Percentiles rank a stretch among this genome's conserved stretches.
Conservation (phyloP, 2,329 filamentous ascomycete species). For the Ophiostoma triangulosporum region DNA sequence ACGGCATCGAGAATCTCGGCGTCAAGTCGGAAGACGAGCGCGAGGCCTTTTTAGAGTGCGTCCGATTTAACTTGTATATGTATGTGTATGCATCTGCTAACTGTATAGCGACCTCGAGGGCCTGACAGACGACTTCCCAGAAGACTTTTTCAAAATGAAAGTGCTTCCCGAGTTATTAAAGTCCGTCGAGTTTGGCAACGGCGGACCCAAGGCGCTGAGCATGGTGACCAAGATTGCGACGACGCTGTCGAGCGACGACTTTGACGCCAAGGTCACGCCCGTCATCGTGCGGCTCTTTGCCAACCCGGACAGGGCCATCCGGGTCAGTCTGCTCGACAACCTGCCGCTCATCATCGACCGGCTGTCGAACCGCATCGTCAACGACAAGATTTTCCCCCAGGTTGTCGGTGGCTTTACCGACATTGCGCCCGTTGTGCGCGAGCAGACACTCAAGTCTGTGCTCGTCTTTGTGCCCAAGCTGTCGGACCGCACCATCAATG, state of each 20-base stretch:
- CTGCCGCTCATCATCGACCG: conserved; percentile 85
- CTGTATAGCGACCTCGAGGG: conserved; percentile 57
- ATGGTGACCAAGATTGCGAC: conserved; percentile 83
- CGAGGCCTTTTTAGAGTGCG: conserved; percentile 64
- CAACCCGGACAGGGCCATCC: conserved; percentile 82
- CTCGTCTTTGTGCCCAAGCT: conserved; percentile 77
- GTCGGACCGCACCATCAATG: conserved; percentile 85
- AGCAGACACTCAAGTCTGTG: conserved; percentile 92
- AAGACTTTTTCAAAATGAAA: conserved; percentile 97
- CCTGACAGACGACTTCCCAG: conserved; percentile 84
- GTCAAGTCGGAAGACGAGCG: conserved; percentile 75
- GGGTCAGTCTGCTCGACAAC: conserved; percentile 82
- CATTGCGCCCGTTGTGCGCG: conserved; percentile 75
- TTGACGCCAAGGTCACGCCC: conserved; percentile 69
- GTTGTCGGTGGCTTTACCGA: conserved; percentile 96
- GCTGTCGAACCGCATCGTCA: conserved; percentile 75
- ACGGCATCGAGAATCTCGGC: conserved; percentile 84
- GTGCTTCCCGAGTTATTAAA: conserved; percentile 92
- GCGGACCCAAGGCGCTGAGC: conserved; percentile 77
- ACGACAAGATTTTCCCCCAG: conserved; percentile 92
- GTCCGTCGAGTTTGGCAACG: conserved; percentile 95
- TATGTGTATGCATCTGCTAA: background rate
- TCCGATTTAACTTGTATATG: background rate
- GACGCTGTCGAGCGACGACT: conserved; percentile 83
- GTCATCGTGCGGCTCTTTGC: conserved; percentile 77